These are phyloP conservation scores for Erythrophleum ivorense DNA, from an alignment of 331 rosid species.

Conservation along the genomic window DNA sequence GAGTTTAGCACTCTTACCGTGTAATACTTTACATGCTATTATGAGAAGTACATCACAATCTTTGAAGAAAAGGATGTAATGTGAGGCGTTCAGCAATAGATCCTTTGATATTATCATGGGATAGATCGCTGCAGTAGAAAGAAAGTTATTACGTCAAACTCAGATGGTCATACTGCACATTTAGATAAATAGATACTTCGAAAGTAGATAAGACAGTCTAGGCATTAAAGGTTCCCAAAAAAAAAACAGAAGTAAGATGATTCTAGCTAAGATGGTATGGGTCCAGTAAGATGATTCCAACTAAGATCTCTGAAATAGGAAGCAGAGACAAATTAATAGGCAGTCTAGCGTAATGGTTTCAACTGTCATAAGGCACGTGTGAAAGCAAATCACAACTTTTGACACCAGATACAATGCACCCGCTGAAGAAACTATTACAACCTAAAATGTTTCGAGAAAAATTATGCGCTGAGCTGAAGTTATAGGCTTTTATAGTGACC, in stretches of 20 bases:
- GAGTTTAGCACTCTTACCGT: conserved; percentile 48
- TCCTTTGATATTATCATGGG: conserved; percentile 72
- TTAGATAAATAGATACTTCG: conserved; percentile 19
- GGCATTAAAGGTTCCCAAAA: conserved; percentile 27
- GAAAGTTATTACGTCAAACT: conserved; percentile 22
- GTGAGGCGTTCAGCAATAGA: conserved; percentile 59
- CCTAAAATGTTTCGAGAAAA: too few relatives aligned
- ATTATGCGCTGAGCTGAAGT: too few relatives aligned
- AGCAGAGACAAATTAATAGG: conserved; percentile 18
- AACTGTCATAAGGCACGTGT: conserved; percentile 11
- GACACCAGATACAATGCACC: too few relatives aligned
- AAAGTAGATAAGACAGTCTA: conserved; percentile 33
- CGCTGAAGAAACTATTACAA: too few relatives aligned
- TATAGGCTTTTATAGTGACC: too few relatives aligned
- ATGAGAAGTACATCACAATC: conserved; percentile 53
- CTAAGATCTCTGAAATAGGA: conserved; percentile 77
- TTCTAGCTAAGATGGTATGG: too few relatives aligned
- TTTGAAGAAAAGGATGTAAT: conserved; percentile 68
- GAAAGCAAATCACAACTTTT: conserved; percentile 25
- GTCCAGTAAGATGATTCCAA: conserved; percentile 62
- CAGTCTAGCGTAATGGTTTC: conserved; percentile 22
- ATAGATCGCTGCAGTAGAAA: conserved; percentile 62
- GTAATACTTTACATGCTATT: neutral
- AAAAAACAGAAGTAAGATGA: conserved; percentile 20
- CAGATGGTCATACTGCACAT: conserved; percentile 10